Evolutionary conservation across 2,329 filamentous ascomycete species (phyloP), one percentile per base, ranked within the genome.

Genomic region (Mycogone perniciosa): DNA sequence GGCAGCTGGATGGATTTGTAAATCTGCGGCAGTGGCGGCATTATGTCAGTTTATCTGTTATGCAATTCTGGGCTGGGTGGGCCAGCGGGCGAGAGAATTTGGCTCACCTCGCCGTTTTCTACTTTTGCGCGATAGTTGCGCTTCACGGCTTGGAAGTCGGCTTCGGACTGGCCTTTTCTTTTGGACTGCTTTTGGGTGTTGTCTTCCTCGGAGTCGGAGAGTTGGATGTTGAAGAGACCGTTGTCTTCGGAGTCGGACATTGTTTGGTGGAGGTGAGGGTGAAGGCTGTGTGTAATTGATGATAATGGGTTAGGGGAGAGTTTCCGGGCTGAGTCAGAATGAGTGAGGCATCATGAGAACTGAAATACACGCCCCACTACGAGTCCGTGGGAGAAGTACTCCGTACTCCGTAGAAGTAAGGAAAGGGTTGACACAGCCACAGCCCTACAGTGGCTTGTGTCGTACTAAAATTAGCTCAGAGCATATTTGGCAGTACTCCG

Each of bases 101-200:
- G n/a, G 61, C 69, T 55, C 60, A 80, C 79, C 57, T 81, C 67
- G 52, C 79, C 79, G 53, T 81, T 77, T 59, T 81, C 76, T 35
- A 79, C 59, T 56, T 77, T 80, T 26, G 67, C 67, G 11, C 56
- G 57, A 52, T 81, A 82, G 1, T 58, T 63, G 4, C 58, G 62
- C 60, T 71, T 73, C 3, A 81, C 66, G 5, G 62, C 66, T 54
- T 71, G 71, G 56, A 78, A 81, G 2, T 71, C 71, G 11, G 70
- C 71, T 53, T 80, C 76, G 0, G 77, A 71, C 60, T 80, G 77
- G 13, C 59, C 63, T 7, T 67, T 73, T 11, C 71, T 65, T 45
- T 62, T 60, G 33, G 61, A 60, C 30, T 62, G 62, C 33, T 64
- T 62, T 39, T 64, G 61, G 26, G 51, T 45, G 6, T 62, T 59